These are phyloP conservation scores for Glycine latifolia DNA, from an alignment of 306 rosid genomes.

Conservation along the genomic window DNA sequence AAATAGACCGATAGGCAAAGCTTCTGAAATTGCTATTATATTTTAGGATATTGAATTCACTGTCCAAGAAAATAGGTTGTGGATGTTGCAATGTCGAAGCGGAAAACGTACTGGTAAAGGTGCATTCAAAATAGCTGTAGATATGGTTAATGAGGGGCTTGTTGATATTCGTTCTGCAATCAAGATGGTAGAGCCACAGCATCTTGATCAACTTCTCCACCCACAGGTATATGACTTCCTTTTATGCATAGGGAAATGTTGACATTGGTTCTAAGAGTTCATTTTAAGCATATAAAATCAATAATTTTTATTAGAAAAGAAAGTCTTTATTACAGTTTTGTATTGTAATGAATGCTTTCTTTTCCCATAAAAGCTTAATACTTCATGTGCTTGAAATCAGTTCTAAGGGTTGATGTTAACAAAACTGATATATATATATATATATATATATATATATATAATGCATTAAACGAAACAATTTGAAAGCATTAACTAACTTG, in stretches of 20 bases:
- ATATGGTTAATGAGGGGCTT: conserved; percentile 87
- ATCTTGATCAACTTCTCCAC: conserved; percentile 95
- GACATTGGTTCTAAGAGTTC: background rate
- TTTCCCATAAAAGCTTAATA: background rate
- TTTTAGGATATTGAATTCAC: conserved; percentile 96
- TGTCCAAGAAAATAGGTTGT: conserved; percentile 92
- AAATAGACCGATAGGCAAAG: background rate
- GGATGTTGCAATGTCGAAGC: conserved; percentile 97
- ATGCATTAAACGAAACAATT: too few species aligned
- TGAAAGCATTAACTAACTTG: background rate
- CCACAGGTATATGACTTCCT: conserved; percentile 73
- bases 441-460: too few species aligned
- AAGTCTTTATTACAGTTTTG: background rate
- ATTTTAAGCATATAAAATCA: background rate
- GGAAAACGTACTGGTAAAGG: conserved; percentile 97
- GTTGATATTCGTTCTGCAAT: conserved; percentile 74
- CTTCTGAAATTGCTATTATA: conserved; percentile 10
- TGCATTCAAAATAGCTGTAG: conserved; percentile 93
- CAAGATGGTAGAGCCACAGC: conserved; percentile 96
- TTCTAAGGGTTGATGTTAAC: background rate
- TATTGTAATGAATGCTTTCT: background rate
- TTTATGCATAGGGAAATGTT: background rate
- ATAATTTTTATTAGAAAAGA: background rate
- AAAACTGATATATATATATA: background rate
- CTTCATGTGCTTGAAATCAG: background rate